phyloP scores from a whole-genome alignment of 225 moss, liverwort and hornwort species.

The Physcomitrellopsis africana region DNA sequence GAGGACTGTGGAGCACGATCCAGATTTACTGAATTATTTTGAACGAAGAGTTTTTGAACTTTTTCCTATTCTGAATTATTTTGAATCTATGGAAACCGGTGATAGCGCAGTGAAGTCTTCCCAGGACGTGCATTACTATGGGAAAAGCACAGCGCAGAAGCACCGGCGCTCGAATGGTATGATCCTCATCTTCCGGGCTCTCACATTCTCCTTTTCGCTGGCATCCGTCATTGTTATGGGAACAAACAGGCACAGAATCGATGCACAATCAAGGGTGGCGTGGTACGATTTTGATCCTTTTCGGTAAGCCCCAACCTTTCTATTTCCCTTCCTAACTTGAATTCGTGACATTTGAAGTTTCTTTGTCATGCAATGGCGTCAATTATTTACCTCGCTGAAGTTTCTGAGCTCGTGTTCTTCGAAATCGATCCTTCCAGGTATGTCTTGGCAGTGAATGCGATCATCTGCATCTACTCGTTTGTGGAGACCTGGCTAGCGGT shows the following conservation, averaged over 20 bases:
- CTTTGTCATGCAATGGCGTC: not conserved
- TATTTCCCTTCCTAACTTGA: not conserved
- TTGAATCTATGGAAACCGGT: too few species aligned
- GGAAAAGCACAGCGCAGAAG: conserved; percentile 29
- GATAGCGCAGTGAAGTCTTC: too few species aligned
- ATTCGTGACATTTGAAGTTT: not conserved
- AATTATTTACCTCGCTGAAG: not conserved
- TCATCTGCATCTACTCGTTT: conserved; percentile 62
- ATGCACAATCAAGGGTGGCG: conserved; percentile 30
- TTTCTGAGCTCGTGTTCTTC: not conserved
- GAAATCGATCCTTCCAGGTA: conserved; percentile 38
- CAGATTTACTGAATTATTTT: too few species aligned
- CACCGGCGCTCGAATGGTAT: conserved; percentile 35
- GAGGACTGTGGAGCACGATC: too few species aligned
- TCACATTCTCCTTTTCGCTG: conserved; percentile 45
- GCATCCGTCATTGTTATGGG: conserved; percentile 50
- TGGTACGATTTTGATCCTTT: conserved; percentile 53
- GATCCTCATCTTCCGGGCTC: conserved; percentile 41
- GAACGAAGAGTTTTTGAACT: too few species aligned
- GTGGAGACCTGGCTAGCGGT: conserved; percentile 64
- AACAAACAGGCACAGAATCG: conserved; percentile 37
- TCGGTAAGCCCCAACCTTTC: conserved; percentile 21
- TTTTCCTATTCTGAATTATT: too few species aligned
- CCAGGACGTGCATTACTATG: conserved; percentile 42
- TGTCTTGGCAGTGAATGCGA: conserved; percentile 59